Percentiles rank a stretch among this genome's conserved stretches.
These are phyloP conservation scores for Peronospora destructor DNA, from an alignment of 352 stramenopile species.

Conservation along the genomic window DNA sequence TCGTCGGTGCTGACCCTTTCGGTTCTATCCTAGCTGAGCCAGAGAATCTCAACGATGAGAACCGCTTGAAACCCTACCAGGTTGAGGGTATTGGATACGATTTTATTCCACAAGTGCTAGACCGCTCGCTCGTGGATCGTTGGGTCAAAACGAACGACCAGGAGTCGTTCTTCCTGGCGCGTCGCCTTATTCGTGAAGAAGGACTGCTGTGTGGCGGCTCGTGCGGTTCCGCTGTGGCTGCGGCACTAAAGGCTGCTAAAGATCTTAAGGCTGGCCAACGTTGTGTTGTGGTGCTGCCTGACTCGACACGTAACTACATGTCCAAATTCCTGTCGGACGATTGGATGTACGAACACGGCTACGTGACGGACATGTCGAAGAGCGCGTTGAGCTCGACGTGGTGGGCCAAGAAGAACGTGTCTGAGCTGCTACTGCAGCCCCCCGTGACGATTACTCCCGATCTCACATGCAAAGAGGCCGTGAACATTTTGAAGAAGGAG, in stretches of 20 bases:
- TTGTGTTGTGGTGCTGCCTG: conserved; percentile 92
- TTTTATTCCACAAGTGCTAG: conserved; percentile 93
- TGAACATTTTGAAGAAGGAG: conserved; percentile 91
- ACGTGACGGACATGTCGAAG: conserved; percentile 72
- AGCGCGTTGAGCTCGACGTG: conserved; percentile 82
- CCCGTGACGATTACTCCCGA: conserved; percentile 89
- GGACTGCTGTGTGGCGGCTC: conserved; percentile 93
- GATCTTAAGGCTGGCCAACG: conserved; percentile 83
- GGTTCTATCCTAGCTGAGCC: conserved; percentile 91
- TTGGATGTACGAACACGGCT: conserved; percentile 89
- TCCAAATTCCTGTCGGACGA: conserved; percentile 95
- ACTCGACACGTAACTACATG: conserved; percentile 98
- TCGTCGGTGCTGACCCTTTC: conserved; percentile 87
- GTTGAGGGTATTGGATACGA: conserved; percentile 97
- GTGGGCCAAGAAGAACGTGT: conserved; percentile 92
- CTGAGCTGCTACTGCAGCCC: conserved; percentile 81
- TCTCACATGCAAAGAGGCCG: conserved; percentile 89
- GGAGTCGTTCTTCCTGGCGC: conserved; percentile 91
- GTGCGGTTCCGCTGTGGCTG: conserved; percentile 85
- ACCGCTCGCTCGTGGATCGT: conserved; percentile 88
- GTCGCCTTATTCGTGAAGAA: conserved; percentile 92
- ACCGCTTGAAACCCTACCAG: conserved; percentile 87
- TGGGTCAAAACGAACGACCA: conserved; percentile 94
- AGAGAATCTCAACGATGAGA: conserved; percentile 90
- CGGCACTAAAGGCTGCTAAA: conserved; percentile 83